A percentile compares a stretch with the other conserved stretches of the same genome.
Conservation (phyloP, 148 eudicot species). For the Suaeda aralocaspica region DNA sequence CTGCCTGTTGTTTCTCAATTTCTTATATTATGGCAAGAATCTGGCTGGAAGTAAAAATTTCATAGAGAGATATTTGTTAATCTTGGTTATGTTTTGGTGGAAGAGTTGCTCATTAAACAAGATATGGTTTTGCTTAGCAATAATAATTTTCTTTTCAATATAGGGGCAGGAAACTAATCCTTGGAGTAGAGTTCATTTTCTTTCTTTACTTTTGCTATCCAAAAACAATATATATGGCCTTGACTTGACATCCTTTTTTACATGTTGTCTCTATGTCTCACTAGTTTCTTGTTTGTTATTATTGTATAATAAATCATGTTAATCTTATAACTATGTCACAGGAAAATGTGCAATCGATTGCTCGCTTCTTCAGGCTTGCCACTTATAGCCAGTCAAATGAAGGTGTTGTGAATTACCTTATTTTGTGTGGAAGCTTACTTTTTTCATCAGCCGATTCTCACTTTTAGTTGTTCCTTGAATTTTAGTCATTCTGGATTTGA, state of each 20-base stretch:
- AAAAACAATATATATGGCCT: background rate
- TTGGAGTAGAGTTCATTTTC: background rate
- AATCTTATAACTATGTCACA: slow-evolving; percentile 24
- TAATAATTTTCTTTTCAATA: background rate
- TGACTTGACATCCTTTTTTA: too few species aligned
- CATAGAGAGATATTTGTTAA: background rate
- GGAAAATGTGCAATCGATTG: slow-evolving; percentile 96
- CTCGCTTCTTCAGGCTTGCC: slow-evolving; percentile 93
- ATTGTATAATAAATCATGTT: slow-evolving; percentile 6
- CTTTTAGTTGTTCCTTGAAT: background rate
- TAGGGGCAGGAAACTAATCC: background rate
- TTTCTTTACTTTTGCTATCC: background rate
- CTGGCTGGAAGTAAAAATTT: too few species aligned
- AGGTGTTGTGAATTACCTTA: slow-evolving; percentile 41
- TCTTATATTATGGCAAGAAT: background rate
- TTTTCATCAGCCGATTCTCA: background rate
- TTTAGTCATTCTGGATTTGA: background rate
- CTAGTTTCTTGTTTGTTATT: background rate
- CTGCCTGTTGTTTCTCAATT: background rate
- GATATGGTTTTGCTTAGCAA: background rate
- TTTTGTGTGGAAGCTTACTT: slow-evolving; percentile 1
- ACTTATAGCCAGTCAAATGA: slow-evolving; percentile 93
- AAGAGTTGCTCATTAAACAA: background rate
- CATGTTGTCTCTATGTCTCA: too few species aligned
- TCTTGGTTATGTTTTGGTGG: background rate